Evolutionary conservation across 345 rosid genomes (phyloP).

Genomic region (Citrus medica): DNA sequence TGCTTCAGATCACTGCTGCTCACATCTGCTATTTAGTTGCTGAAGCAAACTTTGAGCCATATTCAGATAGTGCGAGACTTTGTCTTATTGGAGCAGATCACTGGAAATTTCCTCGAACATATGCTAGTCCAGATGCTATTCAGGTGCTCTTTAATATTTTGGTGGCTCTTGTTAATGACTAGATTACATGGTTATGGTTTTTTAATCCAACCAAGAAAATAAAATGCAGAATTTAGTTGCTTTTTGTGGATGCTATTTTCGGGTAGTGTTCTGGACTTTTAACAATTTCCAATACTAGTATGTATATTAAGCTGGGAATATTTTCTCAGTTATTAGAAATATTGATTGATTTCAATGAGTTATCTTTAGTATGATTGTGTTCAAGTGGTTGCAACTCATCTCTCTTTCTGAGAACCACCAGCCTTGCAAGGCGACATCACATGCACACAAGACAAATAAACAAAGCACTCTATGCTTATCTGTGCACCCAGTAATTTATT

Average conservation of each 20-base stretch:
- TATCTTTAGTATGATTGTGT: not conserved
- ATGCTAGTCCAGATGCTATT: slow-evolving; percentile 77
- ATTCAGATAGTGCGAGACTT: slow-evolving; percentile 75
- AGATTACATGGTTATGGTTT: not conserved
- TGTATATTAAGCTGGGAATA: not conserved
- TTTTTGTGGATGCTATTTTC: not conserved
- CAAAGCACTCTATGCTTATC: not conserved
- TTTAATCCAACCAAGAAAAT: not conserved
- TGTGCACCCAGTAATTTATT: not conserved
- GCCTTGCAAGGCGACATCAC: not conserved
- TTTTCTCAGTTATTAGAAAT: not conserved
- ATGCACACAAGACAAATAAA: not conserved
- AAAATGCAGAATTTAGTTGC: not conserved
- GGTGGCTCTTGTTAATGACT: not conserved
- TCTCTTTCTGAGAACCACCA: too few species aligned
- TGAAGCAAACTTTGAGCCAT: slow-evolving; percentile 77
- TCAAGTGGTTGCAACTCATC: not conserved
- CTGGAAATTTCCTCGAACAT: slow-evolving; percentile 77
- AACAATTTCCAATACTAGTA: not conserved
- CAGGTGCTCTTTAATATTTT: slow-evolving; percentile 45
- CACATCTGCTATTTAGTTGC: slow-evolving; percentile 82
- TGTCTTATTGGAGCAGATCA: slow-evolving; percentile 87
- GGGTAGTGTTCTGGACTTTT: not conserved
- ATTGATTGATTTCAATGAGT: not conserved
- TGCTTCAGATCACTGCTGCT: slow-evolving; percentile 66